These are phyloP conservation scores for Gracilariopsis chorda DNA, from an alignment of 23 red algal species.

Conservation along the genomic window DNA sequence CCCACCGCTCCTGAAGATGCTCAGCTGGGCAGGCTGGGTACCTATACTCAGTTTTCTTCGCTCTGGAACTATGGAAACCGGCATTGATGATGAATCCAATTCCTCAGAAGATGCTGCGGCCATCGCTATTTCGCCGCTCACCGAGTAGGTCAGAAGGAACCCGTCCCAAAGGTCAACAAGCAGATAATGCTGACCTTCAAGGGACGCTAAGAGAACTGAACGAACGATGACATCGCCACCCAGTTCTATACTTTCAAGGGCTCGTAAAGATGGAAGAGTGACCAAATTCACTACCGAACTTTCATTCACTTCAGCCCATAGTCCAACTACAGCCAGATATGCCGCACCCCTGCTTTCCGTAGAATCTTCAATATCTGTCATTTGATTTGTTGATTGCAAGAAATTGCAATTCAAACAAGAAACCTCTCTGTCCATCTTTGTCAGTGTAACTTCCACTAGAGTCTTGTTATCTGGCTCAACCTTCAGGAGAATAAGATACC, in stretches of 20 bases:
- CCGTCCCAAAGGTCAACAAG: constrained; percentile 73
- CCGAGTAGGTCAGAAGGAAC: constrained; percentile 56
- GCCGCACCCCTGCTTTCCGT: not conserved
- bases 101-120: constrained; percentile 10
- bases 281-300: constrained; percentile 62
- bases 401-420: constrained; percentile 81
- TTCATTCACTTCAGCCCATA: constrained; percentile 83
- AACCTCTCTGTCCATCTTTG: constrained; percentile 73
- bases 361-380: constrained; percentile 21
- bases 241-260: constrained; percentile 64
- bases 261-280: constrained; percentile 59
- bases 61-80: constrained; percentile 37
- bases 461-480: constrained; percentile 40
- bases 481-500: constrained; percentile 65
- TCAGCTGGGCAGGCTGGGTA: constrained; percentile 83
- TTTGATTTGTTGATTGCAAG: constrained; percentile 17
- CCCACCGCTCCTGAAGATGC: constrained; percentile 65
- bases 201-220: constrained; percentile 64
- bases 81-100: not conserved
- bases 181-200: constrained; percentile 80
- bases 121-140: constrained; percentile 29
- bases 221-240: constrained; percentile 75
- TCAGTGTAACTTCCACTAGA: constrained; percentile 55
- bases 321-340: constrained; percentile 69
- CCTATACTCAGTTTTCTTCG: constrained; percentile 80